Evolutionary conservation across 1,284 basidiomycete genomes (phyloP).

Genomic region (Ustilago esculenta): DNA sequence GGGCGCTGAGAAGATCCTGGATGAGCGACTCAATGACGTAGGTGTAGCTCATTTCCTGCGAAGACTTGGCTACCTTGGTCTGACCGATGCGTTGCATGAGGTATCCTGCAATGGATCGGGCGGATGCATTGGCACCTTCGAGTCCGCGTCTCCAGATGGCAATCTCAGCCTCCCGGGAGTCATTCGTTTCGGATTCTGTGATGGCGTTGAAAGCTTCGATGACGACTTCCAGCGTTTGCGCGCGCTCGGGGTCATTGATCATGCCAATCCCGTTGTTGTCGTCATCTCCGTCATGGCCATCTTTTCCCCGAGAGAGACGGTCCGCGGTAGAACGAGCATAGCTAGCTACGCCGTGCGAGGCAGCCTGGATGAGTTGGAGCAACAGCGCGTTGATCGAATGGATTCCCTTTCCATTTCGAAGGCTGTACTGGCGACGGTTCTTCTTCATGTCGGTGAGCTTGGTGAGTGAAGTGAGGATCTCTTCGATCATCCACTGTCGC

Average conservation of each 20-base stretch:
- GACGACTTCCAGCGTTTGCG: conserved; percentile 28
- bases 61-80: conserved; percentile 53
- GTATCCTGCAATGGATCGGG: conserved; percentile 81
- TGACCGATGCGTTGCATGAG: conserved; percentile 73
- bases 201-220: conserved; percentile 32
- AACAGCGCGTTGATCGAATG: conserved; percentile 90
- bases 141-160: conserved; percentile 42
- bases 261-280: conserved; percentile 1
- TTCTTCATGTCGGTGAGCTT: conserved; percentile 88
- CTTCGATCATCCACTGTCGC: conserved; percentile 93
- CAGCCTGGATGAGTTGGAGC: conserved; percentile 91
- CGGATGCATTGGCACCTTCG: conserved; percentile 50
- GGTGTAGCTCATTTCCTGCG: conserved; percentile 72
- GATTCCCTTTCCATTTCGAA: conserved; percentile 75
- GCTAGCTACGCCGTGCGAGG: conserved; percentile 68
- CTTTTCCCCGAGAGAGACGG: conserved; percentile 23
- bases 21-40: conserved; percentile 89
- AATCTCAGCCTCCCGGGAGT: conserved; percentile 32
- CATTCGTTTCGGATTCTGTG: conserved; percentile 11
- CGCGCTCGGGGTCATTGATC: conserved; percentile 9
- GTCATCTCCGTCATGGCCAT: conserved; percentile 5
- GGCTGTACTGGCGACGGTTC: conserved; percentile 77
- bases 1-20: conserved; percentile 83
- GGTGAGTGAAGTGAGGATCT: conserved; percentile 87
- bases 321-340: conserved; percentile 30